A percentile compares a stretch with the other conserved stretches of the same genome.
Evolutionary conservation across 805 yeast species (phyloP).

Genomic region (Sungouiozyma ichnusensis): DNA sequence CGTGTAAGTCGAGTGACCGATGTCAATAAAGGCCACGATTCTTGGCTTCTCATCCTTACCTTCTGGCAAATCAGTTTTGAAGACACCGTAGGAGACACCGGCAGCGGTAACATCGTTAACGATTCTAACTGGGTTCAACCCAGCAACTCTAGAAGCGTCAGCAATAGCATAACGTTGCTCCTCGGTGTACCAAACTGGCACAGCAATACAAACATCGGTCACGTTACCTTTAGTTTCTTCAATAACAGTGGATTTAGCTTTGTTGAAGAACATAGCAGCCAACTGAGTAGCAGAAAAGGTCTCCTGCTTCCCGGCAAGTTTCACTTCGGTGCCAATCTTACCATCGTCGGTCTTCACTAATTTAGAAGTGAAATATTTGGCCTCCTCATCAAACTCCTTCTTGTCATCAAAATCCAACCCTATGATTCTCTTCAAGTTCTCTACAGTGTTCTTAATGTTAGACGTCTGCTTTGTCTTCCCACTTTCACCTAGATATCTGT

Average conservation of each 20-base stretch:
- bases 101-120: constrained; percentile 98
- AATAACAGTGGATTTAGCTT: constrained; percentile 69
- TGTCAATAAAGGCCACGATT: constrained; percentile 87
- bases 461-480: constrained; percentile 96
- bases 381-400: constrained; percentile 68
- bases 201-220: constrained; percentile 84
- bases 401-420: constrained; percentile 60
- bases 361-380: constrained; percentile 61
- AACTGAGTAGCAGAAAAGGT: constrained; percentile 83
- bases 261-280: constrained; percentile 89
- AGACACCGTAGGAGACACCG: constrained; percentile 98
- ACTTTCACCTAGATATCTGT: constrained; percentile 87
- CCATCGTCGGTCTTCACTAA: constrained; percentile 63
- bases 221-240: constrained; percentile 71
- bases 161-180: constrained; percentile 92
- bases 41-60: constrained; percentile 56
- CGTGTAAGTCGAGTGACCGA: constrained; percentile 93
- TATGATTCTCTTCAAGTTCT: constrained; percentile 83
- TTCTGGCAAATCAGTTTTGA: constrained; percentile 93
- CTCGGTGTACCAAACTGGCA: constrained; percentile 96
- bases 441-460: constrained; percentile 92
- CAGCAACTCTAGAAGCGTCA: constrained; percentile 93
- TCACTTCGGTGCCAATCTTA: constrained; percentile 74
- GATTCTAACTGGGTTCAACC: constrained; percentile 94
- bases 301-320: constrained; percentile 66